Evolutionary conservation across 495 filamentous ascomycete genomes (phyloP).

Genomic region (Hypomontagnella monticulosa): DNA sequence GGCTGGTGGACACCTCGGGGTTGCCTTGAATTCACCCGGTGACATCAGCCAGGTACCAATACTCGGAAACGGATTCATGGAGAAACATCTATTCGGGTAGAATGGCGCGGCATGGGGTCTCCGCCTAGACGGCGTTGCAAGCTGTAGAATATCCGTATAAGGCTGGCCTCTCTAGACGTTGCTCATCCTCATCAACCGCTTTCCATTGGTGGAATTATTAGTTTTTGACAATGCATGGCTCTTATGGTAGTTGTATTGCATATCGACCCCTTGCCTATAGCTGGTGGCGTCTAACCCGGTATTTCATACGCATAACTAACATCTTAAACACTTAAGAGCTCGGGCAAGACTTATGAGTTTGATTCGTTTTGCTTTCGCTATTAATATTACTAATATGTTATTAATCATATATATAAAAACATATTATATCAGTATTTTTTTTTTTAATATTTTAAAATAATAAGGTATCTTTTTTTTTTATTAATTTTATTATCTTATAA

Average conservation of each 20-base stretch:
- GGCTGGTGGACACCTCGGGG: not conserved
- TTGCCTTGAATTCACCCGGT: conserved; percentile 29
- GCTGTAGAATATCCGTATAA: not conserved
- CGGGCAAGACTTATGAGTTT: not conserved
- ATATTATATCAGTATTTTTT: no score
- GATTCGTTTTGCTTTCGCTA: not conserved
- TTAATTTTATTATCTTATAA: no score
- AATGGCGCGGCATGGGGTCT: not conserved
- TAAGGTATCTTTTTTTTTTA: no score
- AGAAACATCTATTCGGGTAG: conserved; percentile 1
- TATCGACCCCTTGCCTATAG: not conserved
- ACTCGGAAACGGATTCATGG: not conserved
- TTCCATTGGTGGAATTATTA: not conserved
- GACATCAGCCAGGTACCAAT: conserved; percentile 12
- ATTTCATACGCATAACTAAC: no score
- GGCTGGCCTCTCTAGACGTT: not conserved
- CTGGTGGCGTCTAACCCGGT: not conserved
- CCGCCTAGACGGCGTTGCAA: not conserved
- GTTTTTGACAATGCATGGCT: not conserved
- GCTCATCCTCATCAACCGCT: not conserved
- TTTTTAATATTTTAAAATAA: no score
- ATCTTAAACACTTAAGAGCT: no score
- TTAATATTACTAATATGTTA: not conserved
- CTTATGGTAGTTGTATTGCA: not conserved
- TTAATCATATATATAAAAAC: no score